Conservation (phyloP, 306 rosid genomes). For the Mucuna pruriens region DNA sequence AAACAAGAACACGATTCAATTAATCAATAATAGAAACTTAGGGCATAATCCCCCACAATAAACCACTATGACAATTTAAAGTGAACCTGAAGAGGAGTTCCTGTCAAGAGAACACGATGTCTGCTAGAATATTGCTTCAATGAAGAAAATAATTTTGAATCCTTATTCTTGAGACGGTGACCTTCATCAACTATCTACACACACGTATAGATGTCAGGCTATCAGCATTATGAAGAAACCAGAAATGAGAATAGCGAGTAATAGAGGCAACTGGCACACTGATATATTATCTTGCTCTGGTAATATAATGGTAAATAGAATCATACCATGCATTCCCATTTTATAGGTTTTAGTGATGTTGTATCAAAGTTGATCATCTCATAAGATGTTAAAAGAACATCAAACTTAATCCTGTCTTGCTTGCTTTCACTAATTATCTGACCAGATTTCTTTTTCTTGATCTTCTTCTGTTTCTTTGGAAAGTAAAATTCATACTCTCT, state of each 20-base stretch:
- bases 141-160: conserved; percentile 94
- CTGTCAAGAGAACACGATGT: conserved; percentile 94
- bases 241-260: conserved; percentile 25
- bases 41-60: conserved; percentile 25
- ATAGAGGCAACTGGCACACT: conserved; percentile 13
- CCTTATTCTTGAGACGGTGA: conserved; percentile 97
- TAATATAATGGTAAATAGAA: conserved; percentile 21
- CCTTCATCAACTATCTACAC: conserved; percentile 97
- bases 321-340: conserved; percentile 93
- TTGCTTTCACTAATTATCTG: conserved; percentile 73
- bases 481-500: conserved; percentile 92
- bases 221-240: conserved; percentile 41
- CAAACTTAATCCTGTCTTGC: conserved; percentile 97
- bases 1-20: conserved; percentile 12
- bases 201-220: conserved; percentile 30
- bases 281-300: conserved; percentile 14
- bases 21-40: background rate
- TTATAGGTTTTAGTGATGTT: conserved; percentile 76
- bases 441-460: conserved; percentile 89
- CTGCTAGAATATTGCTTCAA: conserved; percentile 79
- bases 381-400: conserved; percentile 94
- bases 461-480: conserved; percentile 85
- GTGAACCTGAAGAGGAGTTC: conserved; percentile 99
- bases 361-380: conserved; percentile 96
- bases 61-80: conserved; percentile 28